Conservation (phyloP, 2,329 filamentous ascomycete genomes). For the Trichophyton verrucosum region DNA sequence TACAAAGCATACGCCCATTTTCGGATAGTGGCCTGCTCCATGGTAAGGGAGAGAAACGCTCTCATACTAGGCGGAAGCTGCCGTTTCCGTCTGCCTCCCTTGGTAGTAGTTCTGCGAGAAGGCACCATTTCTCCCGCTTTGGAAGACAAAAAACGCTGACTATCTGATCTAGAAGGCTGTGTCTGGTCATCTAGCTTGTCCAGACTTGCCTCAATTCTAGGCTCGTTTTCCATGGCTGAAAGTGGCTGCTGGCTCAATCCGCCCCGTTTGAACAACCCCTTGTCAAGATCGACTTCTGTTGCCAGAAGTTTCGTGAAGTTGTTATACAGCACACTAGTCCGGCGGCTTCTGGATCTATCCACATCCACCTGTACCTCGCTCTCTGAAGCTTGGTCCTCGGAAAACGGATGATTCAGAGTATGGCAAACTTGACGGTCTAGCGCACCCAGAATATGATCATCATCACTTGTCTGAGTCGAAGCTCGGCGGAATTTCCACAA, state of each 20-base stretch:
- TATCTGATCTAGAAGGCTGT: background rate
- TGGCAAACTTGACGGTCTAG: conserved; percentile 37
- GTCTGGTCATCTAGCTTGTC: background rate
- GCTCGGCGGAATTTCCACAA: conserved; percentile 71
- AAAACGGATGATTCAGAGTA: conserved; percentile 33
- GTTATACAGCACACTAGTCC: background rate
- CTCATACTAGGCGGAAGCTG: conserved; percentile 52
- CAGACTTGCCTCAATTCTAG: background rate
- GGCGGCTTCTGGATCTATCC: conserved; percentile 6
- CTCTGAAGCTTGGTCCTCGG: conserved; percentile 27
- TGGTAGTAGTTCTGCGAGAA: conserved; percentile 34
- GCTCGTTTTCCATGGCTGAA: background rate
- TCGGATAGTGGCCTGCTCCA: conserved; percentile 58
- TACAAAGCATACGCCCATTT: conserved; percentile 78
- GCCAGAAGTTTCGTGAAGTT: conserved; percentile 1
- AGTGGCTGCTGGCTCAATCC: background rate
- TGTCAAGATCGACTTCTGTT: background rate
- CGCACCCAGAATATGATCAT: conserved; percentile 27
- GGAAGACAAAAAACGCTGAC: conserved; percentile 38
- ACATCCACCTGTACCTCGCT: conserved; percentile 22
- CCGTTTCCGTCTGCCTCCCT: conserved; percentile 54
- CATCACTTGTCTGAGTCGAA: conserved; percentile 24
- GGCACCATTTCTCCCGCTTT: conserved; percentile 18
- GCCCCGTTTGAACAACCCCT: background rate
- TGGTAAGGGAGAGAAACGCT: conserved; percentile 68